A percentile compares a stretch with the other conserved stretches of the same genome.
Conservation (phyloP, 2,329 filamentous ascomycete species). For the Leptographium radiaticola region DNA sequence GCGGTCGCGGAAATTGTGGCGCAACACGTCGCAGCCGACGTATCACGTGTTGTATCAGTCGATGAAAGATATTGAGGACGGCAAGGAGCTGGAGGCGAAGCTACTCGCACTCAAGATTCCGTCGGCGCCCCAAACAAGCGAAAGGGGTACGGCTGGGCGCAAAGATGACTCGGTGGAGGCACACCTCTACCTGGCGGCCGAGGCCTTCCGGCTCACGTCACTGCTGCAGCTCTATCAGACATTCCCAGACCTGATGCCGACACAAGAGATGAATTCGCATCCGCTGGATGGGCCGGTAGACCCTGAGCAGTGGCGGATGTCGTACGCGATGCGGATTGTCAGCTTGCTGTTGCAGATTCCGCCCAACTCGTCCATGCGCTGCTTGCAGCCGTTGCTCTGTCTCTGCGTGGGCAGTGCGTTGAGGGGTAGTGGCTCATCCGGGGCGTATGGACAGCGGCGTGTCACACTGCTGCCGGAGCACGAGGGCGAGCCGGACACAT, state of each 20-base stretch:
- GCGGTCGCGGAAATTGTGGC: slow-evolving; percentile 17
- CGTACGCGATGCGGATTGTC: slow-evolving; percentile 8
- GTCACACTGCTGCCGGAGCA: neutral
- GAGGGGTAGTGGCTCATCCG: neutral
- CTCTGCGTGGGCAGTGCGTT: slow-evolving; percentile 12
- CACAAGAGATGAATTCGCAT: neutral
- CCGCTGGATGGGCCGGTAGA: neutral
- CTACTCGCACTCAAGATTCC: slow-evolving; percentile 18
- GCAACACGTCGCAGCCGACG: slow-evolving; percentile 12
- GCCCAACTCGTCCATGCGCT: slow-evolving; percentile 12
- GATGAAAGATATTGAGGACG: slow-evolving; percentile 20
- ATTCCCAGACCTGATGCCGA: slow-evolving; percentile 12
- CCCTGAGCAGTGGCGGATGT: slow-evolving; percentile 4
- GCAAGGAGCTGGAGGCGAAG: slow-evolving; percentile 21
- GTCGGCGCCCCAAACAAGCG: slow-evolving; percentile 1
- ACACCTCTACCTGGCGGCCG: slow-evolving; percentile 22
- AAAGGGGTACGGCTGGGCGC: neutral
- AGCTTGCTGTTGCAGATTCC: slow-evolving; percentile 10
- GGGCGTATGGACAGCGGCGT: neutral
- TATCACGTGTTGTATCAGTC: slow-evolving; percentile 14
- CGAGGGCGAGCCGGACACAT: neutral
- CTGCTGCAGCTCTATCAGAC: slow-evolving; percentile 27
- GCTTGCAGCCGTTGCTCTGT: slow-evolving; percentile 14
- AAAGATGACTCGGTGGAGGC: slow-evolving; percentile 17
- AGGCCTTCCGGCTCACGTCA: slow-evolving; percentile 23